These are phyloP conservation scores for Coprinopsis sp. DNA, from an alignment of 768 basidiomycete species.

Conservation along the genomic window DNA sequence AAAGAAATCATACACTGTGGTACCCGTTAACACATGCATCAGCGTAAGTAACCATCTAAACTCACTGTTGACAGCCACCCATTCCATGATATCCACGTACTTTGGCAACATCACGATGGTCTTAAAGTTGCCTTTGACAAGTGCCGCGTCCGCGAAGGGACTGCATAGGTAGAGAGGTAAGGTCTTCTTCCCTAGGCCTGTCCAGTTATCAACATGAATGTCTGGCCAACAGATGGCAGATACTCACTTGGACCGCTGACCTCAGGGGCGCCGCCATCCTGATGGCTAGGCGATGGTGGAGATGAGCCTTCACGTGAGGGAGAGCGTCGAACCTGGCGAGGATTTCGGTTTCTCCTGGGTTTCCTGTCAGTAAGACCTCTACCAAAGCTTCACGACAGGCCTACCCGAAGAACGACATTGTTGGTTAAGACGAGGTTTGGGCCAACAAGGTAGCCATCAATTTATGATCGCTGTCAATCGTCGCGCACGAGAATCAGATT, in stretches of 20 bases:
- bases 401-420: too few relatives aligned
- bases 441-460: too few relatives aligned
- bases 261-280: slow-evolving; percentile 13
- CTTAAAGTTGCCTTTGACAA: slow-evolving; percentile 97
- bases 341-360: slow-evolving; percentile 7
- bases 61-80: slow-evolving; percentile 80
- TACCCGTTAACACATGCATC: neutral
- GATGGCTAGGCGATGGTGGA: neutral
- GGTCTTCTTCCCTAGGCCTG: slow-evolving; percentile 34
- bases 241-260: slow-evolving; percentile 34
- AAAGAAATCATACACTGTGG: slow-evolving; percentile 93
- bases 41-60: neutral
- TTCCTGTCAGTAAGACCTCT: too few relatives aligned
- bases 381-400: too few relatives aligned
- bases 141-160: slow-evolving; percentile 94
- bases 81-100: slow-evolving; percentile 98
- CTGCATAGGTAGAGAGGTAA: slow-evolving; percentile 81
- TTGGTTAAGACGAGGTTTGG: too few relatives aligned
- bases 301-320: slow-evolving; percentile 8
- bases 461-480: too few relatives aligned
- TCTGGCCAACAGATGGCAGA: too few relatives aligned
- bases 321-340: slow-evolving; percentile 5
- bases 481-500: too few relatives aligned
- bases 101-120: slow-evolving; percentile 95
- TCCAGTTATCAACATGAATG: too few relatives aligned